Conservation (phyloP, 2,329 filamentous ascomycete genomes). For the Pseudogymnoascus sp. region DNA sequence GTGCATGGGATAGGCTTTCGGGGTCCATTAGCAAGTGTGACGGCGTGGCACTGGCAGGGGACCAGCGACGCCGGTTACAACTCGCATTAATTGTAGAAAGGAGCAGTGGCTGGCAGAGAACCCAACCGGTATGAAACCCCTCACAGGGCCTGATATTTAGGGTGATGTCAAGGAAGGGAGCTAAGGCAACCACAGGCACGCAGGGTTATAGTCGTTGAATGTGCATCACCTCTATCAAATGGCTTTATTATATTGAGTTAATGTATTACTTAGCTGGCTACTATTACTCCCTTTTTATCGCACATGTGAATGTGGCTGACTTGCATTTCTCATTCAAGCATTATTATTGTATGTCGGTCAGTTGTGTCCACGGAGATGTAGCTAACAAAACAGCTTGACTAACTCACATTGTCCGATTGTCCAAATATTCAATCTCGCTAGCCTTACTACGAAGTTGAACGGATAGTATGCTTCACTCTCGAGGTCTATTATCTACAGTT, state of each 20-base stretch:
- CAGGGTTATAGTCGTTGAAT: background rate
- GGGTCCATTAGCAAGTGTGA: background rate
- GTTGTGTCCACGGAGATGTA: background rate
- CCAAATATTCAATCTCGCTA: background rate
- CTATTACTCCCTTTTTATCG: background rate
- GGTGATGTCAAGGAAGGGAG: background rate
- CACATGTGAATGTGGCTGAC: background rate
- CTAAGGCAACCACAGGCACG: background rate
- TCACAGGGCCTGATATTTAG: background rate
- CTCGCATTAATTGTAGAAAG: slow-evolving; percentile 1
- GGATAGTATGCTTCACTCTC: background rate
- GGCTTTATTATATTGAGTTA: background rate
- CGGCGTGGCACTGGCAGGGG: background rate
- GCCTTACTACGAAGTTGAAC: background rate
- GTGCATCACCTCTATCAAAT: background rate
- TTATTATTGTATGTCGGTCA: background rate
- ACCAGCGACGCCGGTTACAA: background rate
- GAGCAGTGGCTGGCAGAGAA: background rate
- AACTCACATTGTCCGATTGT: background rate
- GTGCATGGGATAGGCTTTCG: background rate
- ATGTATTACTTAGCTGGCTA: background rate
- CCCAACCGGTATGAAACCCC: background rate
- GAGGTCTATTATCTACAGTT: background rate
- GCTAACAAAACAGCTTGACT: background rate
- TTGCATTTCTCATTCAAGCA: background rate